These are phyloP conservation scores for Aspergillus flavus DNA, from an alignment of 2,329 filamentous ascomycete species.

Conservation along the genomic window DNA sequence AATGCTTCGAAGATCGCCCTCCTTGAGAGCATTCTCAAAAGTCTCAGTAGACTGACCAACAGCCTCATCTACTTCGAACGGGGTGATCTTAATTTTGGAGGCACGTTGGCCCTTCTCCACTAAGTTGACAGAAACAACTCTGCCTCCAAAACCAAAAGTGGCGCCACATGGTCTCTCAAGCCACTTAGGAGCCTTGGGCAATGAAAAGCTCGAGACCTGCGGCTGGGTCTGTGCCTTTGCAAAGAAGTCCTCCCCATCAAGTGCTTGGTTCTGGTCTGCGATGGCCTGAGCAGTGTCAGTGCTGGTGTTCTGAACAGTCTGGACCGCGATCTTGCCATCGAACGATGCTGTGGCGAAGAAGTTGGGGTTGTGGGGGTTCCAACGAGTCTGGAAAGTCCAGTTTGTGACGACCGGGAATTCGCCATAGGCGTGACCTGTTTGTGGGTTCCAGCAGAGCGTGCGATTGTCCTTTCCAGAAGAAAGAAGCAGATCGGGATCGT, in stretches of 20 bases:
- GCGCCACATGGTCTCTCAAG: slow-evolving; percentile 80
- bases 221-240: slow-evolving; percentile 89
- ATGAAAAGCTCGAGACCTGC: slow-evolving; percentile 84
- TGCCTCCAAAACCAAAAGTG: slow-evolving; percentile 94
- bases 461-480: slow-evolving; percentile 97
- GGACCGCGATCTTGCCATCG: slow-evolving; percentile 91
- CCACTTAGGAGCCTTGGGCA: slow-evolving; percentile 87
- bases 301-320: slow-evolving; percentile 93
- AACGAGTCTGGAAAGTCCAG: slow-evolving; percentile 95
- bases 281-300: slow-evolving; percentile 65
- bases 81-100: slow-evolving; percentile 80
- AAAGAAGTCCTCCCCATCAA: slow-evolving; percentile 96
- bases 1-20: slow-evolving; percentile 75
- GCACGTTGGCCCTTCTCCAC: slow-evolving; percentile 63
- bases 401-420: slow-evolving; percentile 98
- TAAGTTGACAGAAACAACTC: slow-evolving; percentile 74
- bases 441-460: slow-evolving; percentile 94
- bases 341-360: slow-evolving; percentile 95
- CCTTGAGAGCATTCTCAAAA: slow-evolving; percentile 80
- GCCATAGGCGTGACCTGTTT: slow-evolving; percentile 82
- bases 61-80: slow-evolving; percentile 84
- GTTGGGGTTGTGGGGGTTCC: slow-evolving; percentile 90
- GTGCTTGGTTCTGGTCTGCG: slow-evolving; percentile 64
- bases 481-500: slow-evolving; percentile 84
- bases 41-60: slow-evolving; percentile 82